Conservation (phyloP, 2,329 filamentous ascomycete species). For the Fusarium armeniacum region DNA sequence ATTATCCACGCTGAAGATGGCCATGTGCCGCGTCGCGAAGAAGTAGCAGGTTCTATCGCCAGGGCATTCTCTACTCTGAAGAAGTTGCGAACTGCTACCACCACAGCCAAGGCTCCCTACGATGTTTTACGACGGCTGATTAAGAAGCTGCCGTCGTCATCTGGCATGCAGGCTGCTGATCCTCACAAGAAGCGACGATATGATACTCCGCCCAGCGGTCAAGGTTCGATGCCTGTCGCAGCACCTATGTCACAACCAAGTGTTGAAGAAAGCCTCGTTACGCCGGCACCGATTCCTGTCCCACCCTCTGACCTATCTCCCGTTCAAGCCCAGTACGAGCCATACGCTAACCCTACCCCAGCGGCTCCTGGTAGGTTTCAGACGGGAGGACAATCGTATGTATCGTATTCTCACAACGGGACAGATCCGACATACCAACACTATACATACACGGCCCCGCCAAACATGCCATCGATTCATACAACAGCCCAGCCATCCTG, state of each 20-base stretch:
- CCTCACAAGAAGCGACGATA: slow-evolving; percentile 22
- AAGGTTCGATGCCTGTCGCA: neutral
- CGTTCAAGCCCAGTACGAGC: neutral
- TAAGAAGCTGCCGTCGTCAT: slow-evolving; percentile 27
- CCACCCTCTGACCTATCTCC: neutral
- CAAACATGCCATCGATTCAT: neutral
- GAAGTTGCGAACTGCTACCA: slow-evolving; percentile 28
- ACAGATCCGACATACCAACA: slow-evolving; percentile 2
- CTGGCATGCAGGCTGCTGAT: slow-evolving; percentile 8
- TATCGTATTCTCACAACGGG: neutral
- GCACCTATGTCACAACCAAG: neutral
- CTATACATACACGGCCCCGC: neutral
- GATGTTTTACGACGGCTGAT: slow-evolving; percentile 30
- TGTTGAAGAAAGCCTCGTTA: neutral
- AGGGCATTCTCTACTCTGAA: slow-evolving; percentile 23
- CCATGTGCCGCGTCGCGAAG: slow-evolving; percentile 2
- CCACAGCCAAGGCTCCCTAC: slow-evolving; percentile 30
- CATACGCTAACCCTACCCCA: neutral
- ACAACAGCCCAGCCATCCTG: neutral
- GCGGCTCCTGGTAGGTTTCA: neutral
- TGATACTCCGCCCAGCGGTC: slow-evolving; percentile 1
- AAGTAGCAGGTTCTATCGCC: slow-evolving; percentile 7
- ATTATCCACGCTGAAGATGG: slow-evolving; percentile 26
- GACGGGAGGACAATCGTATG: neutral
- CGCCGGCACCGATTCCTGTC: neutral